Evolutionary conservation across 441 rosid species (phyloP), one percentile per base, ranked within the genome.

Genomic region (Macaranga tanarius): DNA sequence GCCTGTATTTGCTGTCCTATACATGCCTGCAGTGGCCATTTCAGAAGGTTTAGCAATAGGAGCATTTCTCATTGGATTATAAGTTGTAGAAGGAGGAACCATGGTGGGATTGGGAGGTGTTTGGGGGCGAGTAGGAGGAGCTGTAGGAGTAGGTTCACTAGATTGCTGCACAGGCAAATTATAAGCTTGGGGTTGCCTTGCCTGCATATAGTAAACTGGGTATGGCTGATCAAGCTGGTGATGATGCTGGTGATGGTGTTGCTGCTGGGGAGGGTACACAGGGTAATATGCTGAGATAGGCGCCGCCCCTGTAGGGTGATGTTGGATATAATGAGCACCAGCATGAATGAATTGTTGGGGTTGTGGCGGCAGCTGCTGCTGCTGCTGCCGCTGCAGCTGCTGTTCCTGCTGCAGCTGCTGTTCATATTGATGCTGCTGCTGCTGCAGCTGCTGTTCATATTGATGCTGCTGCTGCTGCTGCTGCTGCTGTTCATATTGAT

Each of bases 151-250:
- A 62, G 89, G 65, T 82, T 95, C 97, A 63, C 65, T 84, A 60
- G 89, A 74, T 68, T 90, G 97, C 74, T 89, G 95, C 72, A 85
- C 77, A 34, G 92, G 84, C 62, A 92, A 60, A 78, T 77, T 89
- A 79, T 92, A 95, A 69, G 87, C 83, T 75, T 84, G 92, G 23
- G 86, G 79, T 54, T 84, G 92, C 71, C 86, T 85, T 22, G 89
- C 79, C 2, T 86, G 84, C 75, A 91, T 75, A 73, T 91, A 95
- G 72, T 91, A 95, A 59, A 92, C 75, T 0, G 93, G 92, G 70
- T 91, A 91, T 72, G 85, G 96, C 85, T 92, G 99, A 76, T 88
- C 97, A 65, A 87, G 80, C 77, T 90, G 98, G 62, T 79, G 88
- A 10, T 75, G 89, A 25, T 81, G 89, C 5, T 80, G 88, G 69